Evolutionary conservation across 352 stramenopile species (phyloP).

Genomic region (Phytophthora constricta): DNA sequence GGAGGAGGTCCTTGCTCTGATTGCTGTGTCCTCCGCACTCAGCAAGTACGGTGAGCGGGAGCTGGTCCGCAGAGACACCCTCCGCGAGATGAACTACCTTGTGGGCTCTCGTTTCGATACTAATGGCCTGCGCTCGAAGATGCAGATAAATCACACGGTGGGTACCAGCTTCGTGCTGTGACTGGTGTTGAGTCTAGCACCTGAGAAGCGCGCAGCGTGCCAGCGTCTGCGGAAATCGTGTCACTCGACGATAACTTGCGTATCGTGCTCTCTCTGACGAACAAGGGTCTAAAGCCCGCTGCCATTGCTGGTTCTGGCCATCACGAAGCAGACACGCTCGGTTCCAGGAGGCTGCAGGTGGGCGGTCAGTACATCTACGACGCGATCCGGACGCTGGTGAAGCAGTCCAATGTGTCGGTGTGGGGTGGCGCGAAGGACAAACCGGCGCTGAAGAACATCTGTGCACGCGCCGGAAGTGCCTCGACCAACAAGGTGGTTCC

Average conservation of each 20-base stretch:
- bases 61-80: conserved; percentile 10
- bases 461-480: not conserved
- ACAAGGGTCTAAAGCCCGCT: conserved; percentile 2
- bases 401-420: conserved; percentile 13
- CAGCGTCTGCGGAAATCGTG: conserved; percentile 24
- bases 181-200: conserved; percentile 18
- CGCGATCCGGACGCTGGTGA: conserved; percentile 19
- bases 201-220: conserved; percentile 26
- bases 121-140: conserved; percentile 18
- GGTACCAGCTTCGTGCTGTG: conserved; percentile 18
- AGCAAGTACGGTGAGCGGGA: conserved; percentile 30
- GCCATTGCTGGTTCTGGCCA: not conserved
- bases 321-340: conserved; percentile 27
- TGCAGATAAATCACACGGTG: conserved; percentile 8
- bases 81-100: conserved; percentile 30
- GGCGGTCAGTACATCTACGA: conserved; percentile 24
- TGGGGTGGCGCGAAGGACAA: conserved; percentile 27
- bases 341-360: conserved; percentile 31
- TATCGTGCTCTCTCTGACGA: conserved; percentile 5
- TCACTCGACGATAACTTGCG: not conserved
- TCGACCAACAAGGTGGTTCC: not conserved
- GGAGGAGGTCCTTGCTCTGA: conserved; percentile 12
- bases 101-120: conserved; percentile 21
- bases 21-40: conserved; percentile 24
- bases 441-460: conserved; percentile 6